A percentile compares a stretch with the other conserved stretches of the same genome.
Conservation (phyloP, 768 basidiomycete genomes). For the Boletus pseudopeckii region DNA sequence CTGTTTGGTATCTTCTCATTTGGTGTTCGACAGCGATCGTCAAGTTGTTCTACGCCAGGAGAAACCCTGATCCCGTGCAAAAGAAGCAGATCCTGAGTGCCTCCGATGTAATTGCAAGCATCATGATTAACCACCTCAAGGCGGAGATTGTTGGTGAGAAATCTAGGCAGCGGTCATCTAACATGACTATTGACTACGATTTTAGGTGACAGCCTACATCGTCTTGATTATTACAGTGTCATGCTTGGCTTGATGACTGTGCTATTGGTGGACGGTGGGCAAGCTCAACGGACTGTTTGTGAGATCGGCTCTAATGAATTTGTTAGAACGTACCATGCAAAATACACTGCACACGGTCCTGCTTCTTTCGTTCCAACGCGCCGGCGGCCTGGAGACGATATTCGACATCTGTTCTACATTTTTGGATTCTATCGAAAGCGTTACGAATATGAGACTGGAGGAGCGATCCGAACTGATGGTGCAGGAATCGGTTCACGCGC, state of each 20-base stretch:
- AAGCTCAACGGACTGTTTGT: not conserved
- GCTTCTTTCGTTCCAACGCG: constrained; percentile 67
- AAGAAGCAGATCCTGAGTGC: constrained; percentile 74
- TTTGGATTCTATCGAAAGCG: constrained; percentile 52
- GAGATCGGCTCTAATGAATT: not conserved
- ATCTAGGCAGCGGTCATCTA: constrained; percentile 8
- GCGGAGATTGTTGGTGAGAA: constrained; percentile 51
- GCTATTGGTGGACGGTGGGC: constrained; percentile 56
- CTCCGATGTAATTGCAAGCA: constrained; percentile 63
- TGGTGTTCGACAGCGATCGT: constrained; percentile 58
- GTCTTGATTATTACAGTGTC: constrained; percentile 51
- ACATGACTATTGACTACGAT: constrained; percentile 6
- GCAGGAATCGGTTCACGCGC: constrained; percentile 71
- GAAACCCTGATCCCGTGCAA: constrained; percentile 71
- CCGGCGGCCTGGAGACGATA: constrained; percentile 68
- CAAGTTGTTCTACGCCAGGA: constrained; percentile 80
- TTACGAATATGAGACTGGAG: constrained; percentile 48
- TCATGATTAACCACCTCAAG: constrained; percentile 70
- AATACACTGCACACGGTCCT: constrained; percentile 81
- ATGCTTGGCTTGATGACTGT: constrained; percentile 51
- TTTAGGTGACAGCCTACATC: constrained; percentile 40
- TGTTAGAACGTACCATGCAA: constrained; percentile 68
- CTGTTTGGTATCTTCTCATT: constrained; percentile 9
- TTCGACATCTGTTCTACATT: constrained; percentile 55
- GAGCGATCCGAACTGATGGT: constrained; percentile 55